These are phyloP conservation scores for Aspergillus nidulans DNA, from an alignment of 495 filamentous ascomycete genomes.

Conservation along the genomic window DNA sequence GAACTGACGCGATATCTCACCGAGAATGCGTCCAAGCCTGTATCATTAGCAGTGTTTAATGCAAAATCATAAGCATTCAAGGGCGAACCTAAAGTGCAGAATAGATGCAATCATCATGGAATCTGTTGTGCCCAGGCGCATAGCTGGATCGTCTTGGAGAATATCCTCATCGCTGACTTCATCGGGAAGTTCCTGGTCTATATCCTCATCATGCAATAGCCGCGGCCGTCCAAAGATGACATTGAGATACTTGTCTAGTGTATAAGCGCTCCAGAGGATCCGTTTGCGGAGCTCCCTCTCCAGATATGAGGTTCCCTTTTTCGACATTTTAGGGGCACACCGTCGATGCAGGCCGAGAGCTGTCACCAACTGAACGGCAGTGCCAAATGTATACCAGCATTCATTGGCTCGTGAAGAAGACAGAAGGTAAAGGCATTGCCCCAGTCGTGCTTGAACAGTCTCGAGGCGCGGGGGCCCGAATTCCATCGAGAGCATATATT, in stretches of 20 bases:
- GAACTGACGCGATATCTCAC: constrained; percentile 44
- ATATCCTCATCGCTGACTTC: constrained; percentile 53
- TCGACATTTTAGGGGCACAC: constrained; percentile 27
- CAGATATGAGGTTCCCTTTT: constrained; percentile 29
- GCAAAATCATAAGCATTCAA: constrained; percentile 1
- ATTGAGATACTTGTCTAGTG: constrained; percentile 55
- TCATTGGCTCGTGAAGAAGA: constrained; percentile 47
- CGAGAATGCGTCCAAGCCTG: constrained; percentile 42
- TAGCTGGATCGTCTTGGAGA: constrained; percentile 33
- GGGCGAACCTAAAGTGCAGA: constrained; percentile 37
- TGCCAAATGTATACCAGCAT: constrained; percentile 48
- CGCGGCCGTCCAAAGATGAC: constrained; percentile 50
- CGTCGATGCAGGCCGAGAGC: constrained; percentile 43
- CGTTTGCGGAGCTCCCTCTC: constrained; percentile 46
- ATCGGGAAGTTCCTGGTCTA: constrained; percentile 51
- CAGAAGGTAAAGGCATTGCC: constrained; percentile 42
- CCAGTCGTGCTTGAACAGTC: constrained; percentile 40
- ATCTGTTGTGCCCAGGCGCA: constrained; percentile 29
- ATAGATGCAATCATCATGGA: constrained; percentile 49
- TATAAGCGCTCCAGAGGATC: constrained; percentile 55
- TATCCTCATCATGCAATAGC: constrained; percentile 49
- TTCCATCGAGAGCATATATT: constrained; percentile 38
- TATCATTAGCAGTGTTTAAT: constrained; percentile 1
- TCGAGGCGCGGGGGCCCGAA: constrained; percentile 42
- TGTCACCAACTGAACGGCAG: constrained; percentile 41